phyloP scores from a whole-genome alignment of 1,284 basidiomycete species.

The Apiotrichum brassicae region DNA sequence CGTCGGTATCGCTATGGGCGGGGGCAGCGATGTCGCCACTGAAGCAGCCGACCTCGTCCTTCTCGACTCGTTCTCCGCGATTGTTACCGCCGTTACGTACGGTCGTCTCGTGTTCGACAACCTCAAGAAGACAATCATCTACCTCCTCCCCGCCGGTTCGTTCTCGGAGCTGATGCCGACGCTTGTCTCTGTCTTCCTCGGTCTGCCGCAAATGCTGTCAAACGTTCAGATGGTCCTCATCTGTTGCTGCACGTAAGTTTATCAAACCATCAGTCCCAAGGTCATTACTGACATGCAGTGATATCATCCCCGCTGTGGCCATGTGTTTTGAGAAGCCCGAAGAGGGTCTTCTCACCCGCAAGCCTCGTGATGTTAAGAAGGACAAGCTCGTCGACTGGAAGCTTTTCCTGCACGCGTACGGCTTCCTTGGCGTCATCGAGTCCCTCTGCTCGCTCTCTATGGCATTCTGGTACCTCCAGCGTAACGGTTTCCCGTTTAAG shows the following conservation, averaged over 20 bases:
- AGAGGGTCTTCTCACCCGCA: conserved; percentile 54
- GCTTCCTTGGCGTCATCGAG: conserved; percentile 57
- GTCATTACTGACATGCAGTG: conserved; percentile 49
- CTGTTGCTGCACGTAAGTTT: conserved; percentile 8
- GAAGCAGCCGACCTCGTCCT: conserved; percentile 47
- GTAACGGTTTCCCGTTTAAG: conserved; percentile 55
- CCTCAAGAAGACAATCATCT: conserved; percentile 52
- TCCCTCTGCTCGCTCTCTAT: conserved; percentile 52
- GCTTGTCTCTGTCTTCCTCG: conserved; percentile 53
- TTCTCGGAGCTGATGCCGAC: conserved; percentile 66
- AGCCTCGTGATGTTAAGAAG: conserved; percentile 58
- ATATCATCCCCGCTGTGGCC: conserved; percentile 54
- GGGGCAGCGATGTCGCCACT: conserved; percentile 48
- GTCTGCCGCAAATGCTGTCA: conserved; percentile 53
- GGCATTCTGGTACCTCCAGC: conserved; percentile 51
- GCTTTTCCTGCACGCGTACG: conserved; percentile 60
- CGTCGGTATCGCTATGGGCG: conserved; percentile 51
- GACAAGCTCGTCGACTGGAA: conserved; percentile 50
- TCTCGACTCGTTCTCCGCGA: conserved; percentile 44
- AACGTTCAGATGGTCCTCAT: conserved; percentile 49
- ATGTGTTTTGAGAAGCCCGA: conserved; percentile 59
- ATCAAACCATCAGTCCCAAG: background rate
- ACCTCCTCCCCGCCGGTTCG: conserved; percentile 46
- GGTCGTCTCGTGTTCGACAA: conserved; percentile 65
- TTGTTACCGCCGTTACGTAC: conserved; percentile 50